Evolutionary conservation across 2,329 filamentous ascomycete species (phyloP).

Genomic region (Ceratocystis papillata): DNA sequence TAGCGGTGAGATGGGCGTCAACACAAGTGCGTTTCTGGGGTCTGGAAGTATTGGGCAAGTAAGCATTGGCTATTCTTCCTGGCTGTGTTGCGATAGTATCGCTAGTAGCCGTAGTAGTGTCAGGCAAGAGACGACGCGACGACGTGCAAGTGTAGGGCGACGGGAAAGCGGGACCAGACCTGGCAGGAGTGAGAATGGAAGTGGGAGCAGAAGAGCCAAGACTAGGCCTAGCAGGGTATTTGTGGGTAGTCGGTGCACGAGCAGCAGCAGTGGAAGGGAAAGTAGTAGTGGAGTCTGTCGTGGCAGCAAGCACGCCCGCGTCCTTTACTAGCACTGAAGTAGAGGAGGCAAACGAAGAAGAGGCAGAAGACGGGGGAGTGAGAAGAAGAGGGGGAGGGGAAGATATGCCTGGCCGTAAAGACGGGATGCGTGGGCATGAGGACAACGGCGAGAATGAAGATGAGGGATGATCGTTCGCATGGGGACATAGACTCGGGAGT

Average conservation of each 20-base stretch:
- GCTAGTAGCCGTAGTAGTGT: not conserved
- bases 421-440: slow-evolving; percentile 14
- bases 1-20: slow-evolving; percentile 4
- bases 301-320: not conserved
- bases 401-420: not conserved
- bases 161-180: slow-evolving; percentile 2
- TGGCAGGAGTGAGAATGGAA: not conserved
- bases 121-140: slow-evolving; percentile 16
- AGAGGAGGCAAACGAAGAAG: not conserved
- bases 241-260: slow-evolving; percentile 14
- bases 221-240: slow-evolving; percentile 10
- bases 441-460: slow-evolving; percentile 6
- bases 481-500: not conserved
- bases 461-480: not conserved
- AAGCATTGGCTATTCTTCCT: not conserved
- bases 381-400: slow-evolving; percentile 6
- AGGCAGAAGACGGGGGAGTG: slow-evolving; percentile 2
- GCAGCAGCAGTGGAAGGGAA: not conserved
- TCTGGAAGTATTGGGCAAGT: not conserved
- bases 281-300: not conserved
- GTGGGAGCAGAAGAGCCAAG: slow-evolving; percentile 10
- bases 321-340: not conserved
- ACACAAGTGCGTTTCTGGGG: not conserved
- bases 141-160: slow-evolving; percentile 14
- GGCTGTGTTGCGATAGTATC: not conserved